A percentile compares a stretch with the other conserved stretches of the same genome.
phyloP scores from a whole-genome alignment of 1,284 basidiomycete species.

The Phellinidium pouzarii region DNA sequence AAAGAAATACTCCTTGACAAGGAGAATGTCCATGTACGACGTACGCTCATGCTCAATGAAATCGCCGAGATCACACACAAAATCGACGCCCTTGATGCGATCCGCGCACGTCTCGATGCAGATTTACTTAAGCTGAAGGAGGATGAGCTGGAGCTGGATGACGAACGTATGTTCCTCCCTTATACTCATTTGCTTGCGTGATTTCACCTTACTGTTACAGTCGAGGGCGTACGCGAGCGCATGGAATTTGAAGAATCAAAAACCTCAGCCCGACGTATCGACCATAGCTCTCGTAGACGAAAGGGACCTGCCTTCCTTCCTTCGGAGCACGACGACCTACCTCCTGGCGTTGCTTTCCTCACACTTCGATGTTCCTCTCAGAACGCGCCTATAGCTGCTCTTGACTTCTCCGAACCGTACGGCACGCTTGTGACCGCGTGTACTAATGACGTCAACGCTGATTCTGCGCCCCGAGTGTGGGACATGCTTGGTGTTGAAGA shows the following conservation, averaged over 20 bases:
- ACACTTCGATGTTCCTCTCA: constrained; percentile 46
- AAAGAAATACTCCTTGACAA: constrained; percentile 84
- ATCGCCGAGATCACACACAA: constrained; percentile 84
- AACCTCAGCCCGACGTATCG: constrained; percentile 37
- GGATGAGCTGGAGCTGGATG: constrained; percentile 92
- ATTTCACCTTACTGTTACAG: constrained; percentile 33
- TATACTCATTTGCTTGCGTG: constrained; percentile 8
- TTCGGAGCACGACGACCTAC: constrained; percentile 95
- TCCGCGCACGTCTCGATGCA: constrained; percentile 75
- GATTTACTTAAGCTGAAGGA: constrained; percentile 87
- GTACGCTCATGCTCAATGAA: constrained; percentile 77
- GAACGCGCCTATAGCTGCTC: constrained; percentile 73
- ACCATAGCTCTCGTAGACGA: constrained; percentile 62
- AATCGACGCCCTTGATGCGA: constrained; percentile 79
- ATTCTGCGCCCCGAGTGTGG: constrained; percentile 79
- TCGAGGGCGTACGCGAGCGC: constrained; percentile 83
- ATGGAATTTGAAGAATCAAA: constrained; percentile 57
- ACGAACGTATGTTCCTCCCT: constrained; percentile 62
- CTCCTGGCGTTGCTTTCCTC: constrained; percentile 95
- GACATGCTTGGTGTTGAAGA: constrained; percentile 78
- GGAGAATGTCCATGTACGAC: constrained; percentile 81
- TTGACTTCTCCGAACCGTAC: constrained; percentile 97
- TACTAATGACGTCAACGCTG: constrained; percentile 46
- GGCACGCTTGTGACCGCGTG: constrained; percentile 87
- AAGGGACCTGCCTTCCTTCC: constrained; percentile 94